These are phyloP conservation scores for Acer campestre DNA, from an alignment of 345 rosid species.

Conservation along the genomic window DNA sequence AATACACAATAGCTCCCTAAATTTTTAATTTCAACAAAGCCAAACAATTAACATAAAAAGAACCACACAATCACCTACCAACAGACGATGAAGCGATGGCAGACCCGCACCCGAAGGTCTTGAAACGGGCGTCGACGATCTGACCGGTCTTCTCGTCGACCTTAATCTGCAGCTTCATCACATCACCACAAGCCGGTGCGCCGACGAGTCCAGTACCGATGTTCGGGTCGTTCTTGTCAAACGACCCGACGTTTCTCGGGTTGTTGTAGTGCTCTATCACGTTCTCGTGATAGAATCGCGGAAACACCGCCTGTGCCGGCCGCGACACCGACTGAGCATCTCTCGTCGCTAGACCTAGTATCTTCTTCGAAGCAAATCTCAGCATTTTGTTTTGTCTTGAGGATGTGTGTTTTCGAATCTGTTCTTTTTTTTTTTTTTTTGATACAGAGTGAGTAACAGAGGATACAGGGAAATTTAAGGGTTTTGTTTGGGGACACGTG, in stretches of 20 bases:
- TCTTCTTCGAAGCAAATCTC: slow-evolving; percentile 49
- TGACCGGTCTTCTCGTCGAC: slow-evolving; percentile 83
- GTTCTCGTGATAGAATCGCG: slow-evolving; percentile 81
- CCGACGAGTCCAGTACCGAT: slow-evolving; percentile 97
- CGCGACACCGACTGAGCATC: slow-evolving; percentile 28
- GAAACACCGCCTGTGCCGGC: slow-evolving; percentile 30
- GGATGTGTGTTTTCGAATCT: background rate
- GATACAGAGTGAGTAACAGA: background rate
- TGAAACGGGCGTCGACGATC: slow-evolving; percentile 89
- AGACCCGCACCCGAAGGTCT: slow-evolving; percentile 99
- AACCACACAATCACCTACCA: slow-evolving; percentile 44
- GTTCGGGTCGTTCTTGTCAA: slow-evolving; percentile 85
- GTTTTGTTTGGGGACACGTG: slow-evolving; percentile 30
- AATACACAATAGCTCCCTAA: too few species aligned
- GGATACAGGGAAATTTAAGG: background rate
- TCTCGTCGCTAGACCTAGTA: slow-evolving; percentile 39
- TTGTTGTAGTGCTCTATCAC: slow-evolving; percentile 95
- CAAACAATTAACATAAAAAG: background rate
- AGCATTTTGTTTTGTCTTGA: slow-evolving; percentile 38
- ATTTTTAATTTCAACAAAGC: background rate
- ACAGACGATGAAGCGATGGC: slow-evolving; percentile 98
- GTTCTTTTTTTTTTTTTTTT: background rate
- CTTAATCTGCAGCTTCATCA: slow-evolving; percentile 97
- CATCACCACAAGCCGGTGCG: slow-evolving; percentile 98
- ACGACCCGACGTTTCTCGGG: slow-evolving; percentile 94